These are phyloP conservation scores for Francoa sonchifolia DNA, from an alignment of 441 rosid genomes.

Conservation along the genomic window DNA sequence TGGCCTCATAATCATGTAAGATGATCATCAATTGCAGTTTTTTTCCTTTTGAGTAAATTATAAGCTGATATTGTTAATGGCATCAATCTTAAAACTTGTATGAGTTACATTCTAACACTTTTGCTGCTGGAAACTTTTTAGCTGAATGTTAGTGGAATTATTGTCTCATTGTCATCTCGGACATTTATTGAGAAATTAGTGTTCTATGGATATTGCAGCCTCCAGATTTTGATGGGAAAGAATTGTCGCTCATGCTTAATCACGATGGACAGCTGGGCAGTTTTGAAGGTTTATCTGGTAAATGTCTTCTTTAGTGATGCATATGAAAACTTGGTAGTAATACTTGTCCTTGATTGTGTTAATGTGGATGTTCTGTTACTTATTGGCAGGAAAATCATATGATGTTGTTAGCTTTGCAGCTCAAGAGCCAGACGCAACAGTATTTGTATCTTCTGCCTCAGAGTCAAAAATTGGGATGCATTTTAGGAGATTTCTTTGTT, in stretches of 20 bases:
- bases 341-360: too few relatives aligned
- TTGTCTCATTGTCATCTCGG: neutral
- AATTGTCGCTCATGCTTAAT: constrained; percentile 30
- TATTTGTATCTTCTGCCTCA: constrained; percentile 34
- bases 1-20: constrained; percentile 51
- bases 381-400: constrained; percentile 40
- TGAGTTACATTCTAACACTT: neutral
- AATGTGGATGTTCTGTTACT: neutral
- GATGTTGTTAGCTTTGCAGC: constrained; percentile 37
- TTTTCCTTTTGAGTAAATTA: neutral
- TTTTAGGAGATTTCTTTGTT: neutral
- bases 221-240: constrained; percentile 47
- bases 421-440: constrained; percentile 40
- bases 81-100: neutral
- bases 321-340: neutral
- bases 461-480: constrained; percentile 39
- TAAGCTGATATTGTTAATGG: neutral
- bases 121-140: neutral
- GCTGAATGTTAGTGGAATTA: neutral
- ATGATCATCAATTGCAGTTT: neutral
- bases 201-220: constrained; percentile 20
- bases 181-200: neutral
- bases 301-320: neutral
- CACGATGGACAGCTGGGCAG: constrained; percentile 40
- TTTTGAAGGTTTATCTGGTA: constrained; percentile 53